phyloP scores from a whole-genome alignment of 192 early-diverging fungal genomes.

The Podila epigama region DNA sequence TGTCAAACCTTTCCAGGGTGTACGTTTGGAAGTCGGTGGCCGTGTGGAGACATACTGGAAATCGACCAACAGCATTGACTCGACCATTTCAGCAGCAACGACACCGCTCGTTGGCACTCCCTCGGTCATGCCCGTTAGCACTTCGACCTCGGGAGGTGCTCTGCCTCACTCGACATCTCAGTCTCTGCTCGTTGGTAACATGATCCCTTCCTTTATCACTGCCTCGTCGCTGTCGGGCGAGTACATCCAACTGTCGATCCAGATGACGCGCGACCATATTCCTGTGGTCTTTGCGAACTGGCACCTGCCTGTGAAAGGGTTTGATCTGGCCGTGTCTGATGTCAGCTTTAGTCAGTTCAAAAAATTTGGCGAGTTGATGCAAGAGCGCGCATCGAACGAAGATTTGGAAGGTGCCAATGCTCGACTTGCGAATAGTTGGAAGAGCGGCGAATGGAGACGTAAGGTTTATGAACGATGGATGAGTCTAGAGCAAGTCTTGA shows the following conservation, averaged over 20 bases:
- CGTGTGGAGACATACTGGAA: slow-evolving; percentile 99
- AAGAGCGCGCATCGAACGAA: slow-evolving; percentile 10
- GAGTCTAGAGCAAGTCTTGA: slow-evolving; percentile 76
- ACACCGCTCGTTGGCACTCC: slow-evolving; percentile 31
- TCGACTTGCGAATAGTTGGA: slow-evolving; percentile 18
- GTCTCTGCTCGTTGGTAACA: slow-evolving; percentile 34
- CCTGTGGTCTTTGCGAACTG: slow-evolving; percentile 88
- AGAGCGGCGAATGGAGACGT: slow-evolving; percentile 37
- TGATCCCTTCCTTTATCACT: slow-evolving; percentile 77
- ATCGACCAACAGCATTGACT: slow-evolving; percentile 79
- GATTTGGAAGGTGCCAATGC: slow-evolving; percentile 24
- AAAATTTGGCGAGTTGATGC: slow-evolving; percentile 42
- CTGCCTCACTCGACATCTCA: slow-evolving; percentile 29
- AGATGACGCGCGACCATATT: slow-evolving; percentile 86
- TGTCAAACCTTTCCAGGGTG: slow-evolving; percentile 88
- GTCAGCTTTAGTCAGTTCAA: slow-evolving; percentile 61
- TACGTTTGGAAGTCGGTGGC: slow-evolving; percentile 92
- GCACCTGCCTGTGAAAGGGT: slow-evolving; percentile 65
- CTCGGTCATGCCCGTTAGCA: slow-evolving; percentile 39
- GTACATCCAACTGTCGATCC: slow-evolving; percentile 89
- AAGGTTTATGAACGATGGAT: slow-evolving; percentile 54
- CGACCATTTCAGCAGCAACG: slow-evolving; percentile 37
- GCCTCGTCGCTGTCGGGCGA: slow-evolving; percentile 91
- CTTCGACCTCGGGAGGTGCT: slow-evolving; percentile 38
- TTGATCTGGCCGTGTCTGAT: slow-evolving; percentile 63